These are phyloP conservation scores for Boletus semigastroideus DNA, from an alignment of 1,284 basidiomycete genomes.

Conservation along the genomic window DNA sequence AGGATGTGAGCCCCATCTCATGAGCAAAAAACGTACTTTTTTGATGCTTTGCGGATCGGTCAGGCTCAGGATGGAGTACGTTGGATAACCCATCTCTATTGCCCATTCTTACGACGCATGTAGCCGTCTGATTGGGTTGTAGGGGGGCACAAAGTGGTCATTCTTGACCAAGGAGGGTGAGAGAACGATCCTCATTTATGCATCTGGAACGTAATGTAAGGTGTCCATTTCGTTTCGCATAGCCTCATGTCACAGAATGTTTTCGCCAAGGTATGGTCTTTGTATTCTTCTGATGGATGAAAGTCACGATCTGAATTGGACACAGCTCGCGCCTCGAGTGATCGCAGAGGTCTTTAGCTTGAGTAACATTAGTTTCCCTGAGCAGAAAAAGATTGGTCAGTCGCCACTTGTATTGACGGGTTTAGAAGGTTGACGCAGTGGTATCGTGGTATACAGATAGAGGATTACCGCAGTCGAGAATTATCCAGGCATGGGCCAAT, in stretches of 20 bases:
- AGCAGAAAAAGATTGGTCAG: slow-evolving; percentile 18
- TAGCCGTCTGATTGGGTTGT: slow-evolving; percentile 6
- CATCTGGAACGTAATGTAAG: background rate
- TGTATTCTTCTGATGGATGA: background rate
- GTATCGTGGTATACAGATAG: slow-evolving; percentile 8
- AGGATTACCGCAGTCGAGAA: slow-evolving; percentile 19
- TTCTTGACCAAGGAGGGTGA: slow-evolving; percentile 25
- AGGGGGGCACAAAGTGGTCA: slow-evolving; percentile 12
- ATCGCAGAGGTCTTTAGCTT: slow-evolving; percentile 21
- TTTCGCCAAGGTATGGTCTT: slow-evolving; percentile 25
- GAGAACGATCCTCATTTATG: background rate
- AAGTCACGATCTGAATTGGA: background rate
- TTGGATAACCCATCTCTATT: background rate
- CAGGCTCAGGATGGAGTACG: slow-evolving; percentile 16
- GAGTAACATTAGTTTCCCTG: slow-evolving; percentile 14
- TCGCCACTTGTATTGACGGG: background rate
- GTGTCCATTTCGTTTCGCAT: background rate
- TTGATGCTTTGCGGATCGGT: background rate
- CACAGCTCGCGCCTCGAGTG: slow-evolving; percentile 17
- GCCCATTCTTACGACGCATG: background rate
- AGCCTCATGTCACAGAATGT: slow-evolving; percentile 30
- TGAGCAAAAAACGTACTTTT: background rate
- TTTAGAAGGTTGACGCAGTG: background rate
- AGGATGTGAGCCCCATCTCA: slow-evolving; percentile 14
- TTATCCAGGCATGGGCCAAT: slow-evolving; percentile 17